Percentiles rank a stretch among this genome's conserved stretches.
These are phyloP conservation scores for Leptographium procerum DNA, from an alignment of 2,329 filamentous ascomycete genomes.

Conservation along the genomic window DNA sequence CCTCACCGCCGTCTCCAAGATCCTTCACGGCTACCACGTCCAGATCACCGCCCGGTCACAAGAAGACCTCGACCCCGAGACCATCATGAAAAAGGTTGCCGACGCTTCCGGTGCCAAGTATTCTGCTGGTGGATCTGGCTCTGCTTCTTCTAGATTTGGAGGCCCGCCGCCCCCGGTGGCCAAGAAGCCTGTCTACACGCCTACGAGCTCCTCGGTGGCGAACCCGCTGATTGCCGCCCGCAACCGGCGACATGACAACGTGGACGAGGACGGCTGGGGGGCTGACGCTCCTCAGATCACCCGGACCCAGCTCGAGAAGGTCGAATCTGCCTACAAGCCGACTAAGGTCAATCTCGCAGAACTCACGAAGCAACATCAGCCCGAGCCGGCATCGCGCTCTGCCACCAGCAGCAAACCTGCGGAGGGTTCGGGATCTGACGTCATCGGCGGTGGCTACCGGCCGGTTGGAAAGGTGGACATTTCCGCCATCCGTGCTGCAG, in stretches of 20 bases:
- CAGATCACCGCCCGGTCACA: constrained; percentile 94
- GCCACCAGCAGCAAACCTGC: constrained; percentile 21
- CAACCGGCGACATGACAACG: constrained; percentile 44
- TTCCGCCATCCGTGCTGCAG: constrained; percentile 76
- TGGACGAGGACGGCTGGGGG: constrained; percentile 88
- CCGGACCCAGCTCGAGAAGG: constrained; percentile 79
- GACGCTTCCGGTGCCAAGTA: constrained; percentile 95
- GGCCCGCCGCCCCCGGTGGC: constrained; percentile 58
- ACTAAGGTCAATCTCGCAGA: constrained; percentile 91
- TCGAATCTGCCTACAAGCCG: constrained; percentile 83
- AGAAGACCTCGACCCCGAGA: constrained; percentile 73
- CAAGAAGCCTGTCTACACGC: constrained; percentile 86
- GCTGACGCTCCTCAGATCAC: constrained; percentile 85
- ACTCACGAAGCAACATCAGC: constrained; percentile 59
- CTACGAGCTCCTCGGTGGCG: constrained; percentile 43
- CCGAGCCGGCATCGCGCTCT: constrained; percentile 43
- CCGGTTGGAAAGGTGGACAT: constrained; percentile 96
- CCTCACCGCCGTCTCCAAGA: constrained; percentile 75
- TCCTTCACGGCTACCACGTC: constrained; percentile 94
- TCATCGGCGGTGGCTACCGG: constrained; percentile 81
- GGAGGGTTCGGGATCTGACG: constrained; percentile 41
- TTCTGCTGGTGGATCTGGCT: constrained; percentile 53
- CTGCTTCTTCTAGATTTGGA: constrained; percentile 28
- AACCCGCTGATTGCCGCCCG: constrained; percentile 60
- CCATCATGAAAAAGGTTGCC: constrained; percentile 84